Conservation (phyloP, 768 basidiomycete species). For the Daedaleopsis sinensis region DNA sequence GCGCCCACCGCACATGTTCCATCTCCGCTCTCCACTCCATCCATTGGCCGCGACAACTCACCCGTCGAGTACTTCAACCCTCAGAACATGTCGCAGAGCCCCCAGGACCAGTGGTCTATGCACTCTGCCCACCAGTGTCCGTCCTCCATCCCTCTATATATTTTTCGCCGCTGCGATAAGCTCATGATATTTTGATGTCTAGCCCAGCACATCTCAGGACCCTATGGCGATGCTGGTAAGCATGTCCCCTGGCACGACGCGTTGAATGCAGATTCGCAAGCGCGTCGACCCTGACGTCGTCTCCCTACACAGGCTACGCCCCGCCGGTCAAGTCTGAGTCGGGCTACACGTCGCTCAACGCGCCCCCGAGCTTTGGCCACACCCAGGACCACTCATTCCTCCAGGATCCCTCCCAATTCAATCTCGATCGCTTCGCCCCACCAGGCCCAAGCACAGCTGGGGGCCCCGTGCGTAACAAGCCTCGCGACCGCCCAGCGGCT, state of each 20-base stretch:
- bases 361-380: conserved; percentile 7
- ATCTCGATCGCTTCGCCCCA: conserved; percentile 11
- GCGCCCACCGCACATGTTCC: conserved; percentile 14
- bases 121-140: conserved; percentile 8
- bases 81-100: conserved; percentile 1
- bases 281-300: conserved; percentile 5
- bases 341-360: conserved; percentile 10
- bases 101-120: conserved; percentile 15
- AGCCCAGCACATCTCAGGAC: conserved; percentile 11
- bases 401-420: conserved; percentile 14
- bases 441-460: conserved; percentile 6
- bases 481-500: conserved; percentile 6
- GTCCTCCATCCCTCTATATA: background rate
- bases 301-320: conserved; percentile 1
- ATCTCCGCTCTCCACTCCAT: conserved; percentile 19
- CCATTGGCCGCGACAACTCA: conserved; percentile 13
- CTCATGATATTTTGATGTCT: background rate
- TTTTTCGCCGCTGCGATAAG: background rate
- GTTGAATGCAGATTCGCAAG: background rate
- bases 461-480: conserved; percentile 15
- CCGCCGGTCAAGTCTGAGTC: conserved; percentile 17
- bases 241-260: background rate
- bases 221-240: conserved; percentile 16
- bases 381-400: conserved; percentile 4
- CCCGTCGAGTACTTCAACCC: conserved; percentile 18